A percentile compares a stretch with the other conserved stretches of the same genome.
Conservation (phyloP, 192 early-diverging fungal genomes). For the Linnemannia exigua region DNA sequence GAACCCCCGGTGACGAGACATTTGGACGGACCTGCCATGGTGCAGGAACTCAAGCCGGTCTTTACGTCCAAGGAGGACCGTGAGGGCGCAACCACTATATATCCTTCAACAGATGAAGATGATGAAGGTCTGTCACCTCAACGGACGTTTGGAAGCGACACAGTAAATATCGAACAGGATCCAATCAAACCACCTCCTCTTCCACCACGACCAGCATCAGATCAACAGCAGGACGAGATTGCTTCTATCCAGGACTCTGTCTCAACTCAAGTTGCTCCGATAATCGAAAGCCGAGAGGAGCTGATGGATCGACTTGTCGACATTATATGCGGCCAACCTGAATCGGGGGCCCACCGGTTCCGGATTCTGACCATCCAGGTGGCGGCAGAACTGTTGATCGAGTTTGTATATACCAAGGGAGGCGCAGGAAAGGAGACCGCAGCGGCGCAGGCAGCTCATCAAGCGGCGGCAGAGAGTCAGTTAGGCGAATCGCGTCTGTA, state of each 20-base stretch:
- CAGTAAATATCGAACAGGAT: background rate
- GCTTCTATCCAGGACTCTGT: conserved; percentile 18
- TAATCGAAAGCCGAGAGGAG: conserved; percentile 33
- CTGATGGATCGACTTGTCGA: conserved; percentile 36
- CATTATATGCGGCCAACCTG: conserved; percentile 38
- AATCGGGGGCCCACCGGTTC: conserved; percentile 51
- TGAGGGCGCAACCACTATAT: background rate
- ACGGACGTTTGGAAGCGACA: background rate
- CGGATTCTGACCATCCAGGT: conserved; percentile 48
- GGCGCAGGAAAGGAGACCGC: conserved; percentile 15
- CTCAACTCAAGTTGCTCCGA: conserved; percentile 7
- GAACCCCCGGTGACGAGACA: background rate
- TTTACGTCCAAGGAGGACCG: conserved; percentile 27
- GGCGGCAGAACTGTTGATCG: conserved; percentile 56
- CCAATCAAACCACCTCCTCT: conserved; percentile 25
- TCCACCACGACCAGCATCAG: conserved; percentile 18
- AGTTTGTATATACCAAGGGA: conserved; percentile 57
- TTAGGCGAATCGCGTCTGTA: conserved; percentile 34
- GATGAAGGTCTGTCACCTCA: background rate
- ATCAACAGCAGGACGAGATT: conserved; percentile 14
- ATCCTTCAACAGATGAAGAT: conserved; percentile 32
- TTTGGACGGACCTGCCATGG: background rate
- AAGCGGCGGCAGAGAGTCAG: conserved; percentile 25
- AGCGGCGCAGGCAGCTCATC: conserved; percentile 19
- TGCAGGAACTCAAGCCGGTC: conserved; percentile 31